Evolutionary conservation across 179 eudicot genomes (phyloP), one percentile per base, ranked within the genome.

Genomic region (Sideroxylon spinosum): DNA sequence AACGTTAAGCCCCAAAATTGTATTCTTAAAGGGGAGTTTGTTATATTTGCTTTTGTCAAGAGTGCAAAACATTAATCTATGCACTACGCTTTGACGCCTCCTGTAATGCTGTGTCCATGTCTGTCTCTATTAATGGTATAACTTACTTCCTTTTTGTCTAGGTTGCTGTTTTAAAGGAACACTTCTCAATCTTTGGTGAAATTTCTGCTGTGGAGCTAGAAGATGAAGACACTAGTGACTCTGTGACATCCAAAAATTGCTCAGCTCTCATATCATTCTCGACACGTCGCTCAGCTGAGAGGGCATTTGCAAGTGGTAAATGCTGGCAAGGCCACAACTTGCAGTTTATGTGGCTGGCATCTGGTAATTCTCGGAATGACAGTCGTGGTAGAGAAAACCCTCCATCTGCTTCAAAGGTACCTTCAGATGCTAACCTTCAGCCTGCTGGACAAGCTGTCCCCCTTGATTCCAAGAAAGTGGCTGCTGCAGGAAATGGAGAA

Each of bases 251-350:
- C 32, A 85, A 83, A 70, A 82, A 78, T 61, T 81, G 83, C 76
- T 84, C 90, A 57, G 97, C 93, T 78, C 85, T 82, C 26, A 64
- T 94, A 79, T 78, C 82, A 83, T 94, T 94, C 80, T 75, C 86
- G n/a, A 86, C 89, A n/a, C 95, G 97, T 10, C 89, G 78, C 60
- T 80, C 89, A 74, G 98, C 98, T 72, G 98, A 94, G 85, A 90
- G 79, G 84, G 98, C 97, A 68, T 94, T 91, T 71, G n/a, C 79
- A 68, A 84, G 83, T 79, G 95, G 94, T 23, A 92, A 85, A 88
- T 75, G 80, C 82, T 92, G 93, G 92, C 77, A 88, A 64, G 95
- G 93, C 60, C 84, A 90, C 74, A 84, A 75, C 75, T 83, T 94
- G 85, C 88, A 86, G 68, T 88, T 94, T 63, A 73, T 78, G 71